These are phyloP conservation scores for Pyrenopolyporus hunteri DNA, from an alignment of 495 filamentous ascomycete genomes.

Conservation along the genomic window DNA sequence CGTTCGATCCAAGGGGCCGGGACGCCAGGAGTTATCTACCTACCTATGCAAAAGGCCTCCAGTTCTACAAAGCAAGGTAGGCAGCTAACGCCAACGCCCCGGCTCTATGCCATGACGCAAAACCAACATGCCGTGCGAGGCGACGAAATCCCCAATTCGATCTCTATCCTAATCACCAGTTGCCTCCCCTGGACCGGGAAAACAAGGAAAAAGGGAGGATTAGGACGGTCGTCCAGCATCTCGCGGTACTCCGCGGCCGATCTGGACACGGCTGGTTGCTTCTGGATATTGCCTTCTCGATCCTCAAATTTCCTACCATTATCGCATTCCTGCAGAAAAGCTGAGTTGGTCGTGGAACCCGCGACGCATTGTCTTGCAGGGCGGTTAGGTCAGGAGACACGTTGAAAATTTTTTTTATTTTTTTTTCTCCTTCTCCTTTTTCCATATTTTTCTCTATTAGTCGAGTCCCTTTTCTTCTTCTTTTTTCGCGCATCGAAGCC, in stretches of 20 bases:
- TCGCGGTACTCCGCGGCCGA: constrained; percentile 34
- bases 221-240: constrained; percentile 25
- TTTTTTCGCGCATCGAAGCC: neutral
- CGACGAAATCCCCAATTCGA: constrained; percentile 3
- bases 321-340: constrained; percentile 24
- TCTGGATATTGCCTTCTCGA: constrained; percentile 29
- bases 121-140: constrained; percentile 23
- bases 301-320: constrained; percentile 32
- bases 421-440: too few species aligned
- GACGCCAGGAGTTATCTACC: neutral
- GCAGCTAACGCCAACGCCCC: too few species aligned
- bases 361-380: constrained; percentile 13
- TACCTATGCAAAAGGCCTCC: neutral
- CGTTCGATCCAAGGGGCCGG: constrained; percentile 17
- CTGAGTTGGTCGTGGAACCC: constrained; percentile 20
- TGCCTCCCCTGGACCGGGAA: neutral
- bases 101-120: constrained; percentile 17
- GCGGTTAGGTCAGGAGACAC: constrained; percentile 18
- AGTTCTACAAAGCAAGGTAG: constrained; percentile 14
- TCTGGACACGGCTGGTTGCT: constrained; percentile 33
- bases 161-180: neutral
- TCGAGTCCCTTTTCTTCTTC: neutral
- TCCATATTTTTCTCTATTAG: too few species aligned
- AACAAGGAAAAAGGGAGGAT: constrained; percentile 22
- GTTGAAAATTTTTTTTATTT: too few species aligned